Percentiles rank a stretch among this genome's conserved stretches.
phyloP scores from a whole-genome alignment of 2,329 filamentous ascomycete genomes.

The Aspergillus awamori region DNA sequence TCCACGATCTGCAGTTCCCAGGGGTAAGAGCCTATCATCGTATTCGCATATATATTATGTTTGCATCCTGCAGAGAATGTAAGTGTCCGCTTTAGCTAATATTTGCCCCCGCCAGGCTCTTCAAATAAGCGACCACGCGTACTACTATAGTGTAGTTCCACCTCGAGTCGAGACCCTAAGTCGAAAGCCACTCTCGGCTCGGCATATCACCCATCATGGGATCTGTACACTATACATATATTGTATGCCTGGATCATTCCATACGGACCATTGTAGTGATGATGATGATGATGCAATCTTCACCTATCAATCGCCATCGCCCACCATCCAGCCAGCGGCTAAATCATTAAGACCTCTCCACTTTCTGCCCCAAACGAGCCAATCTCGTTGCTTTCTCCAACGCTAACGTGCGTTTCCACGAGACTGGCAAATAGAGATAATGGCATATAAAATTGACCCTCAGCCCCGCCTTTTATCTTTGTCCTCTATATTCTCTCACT shows the following conservation, averaged over 20 bases:
- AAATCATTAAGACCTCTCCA: background rate
- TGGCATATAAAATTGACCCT: background rate
- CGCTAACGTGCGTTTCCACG: background rate
- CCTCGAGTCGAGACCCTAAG: background rate
- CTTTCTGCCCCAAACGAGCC: background rate
- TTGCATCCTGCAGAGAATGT: background rate
- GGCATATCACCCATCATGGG: background rate
- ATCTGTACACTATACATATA: too few species aligned
- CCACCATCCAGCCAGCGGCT: background rate
- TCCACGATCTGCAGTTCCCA: slow-evolving; percentile 4
- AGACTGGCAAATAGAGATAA: background rate
- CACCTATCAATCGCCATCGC: background rate
- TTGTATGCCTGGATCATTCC: too few species aligned
- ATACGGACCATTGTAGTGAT: background rate
- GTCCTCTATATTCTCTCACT: background rate
- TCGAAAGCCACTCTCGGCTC: background rate
- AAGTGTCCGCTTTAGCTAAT: background rate
- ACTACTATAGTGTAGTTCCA: background rate
- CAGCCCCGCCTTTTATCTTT: background rate
- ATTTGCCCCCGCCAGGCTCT: background rate
- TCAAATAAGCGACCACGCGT: background rate
- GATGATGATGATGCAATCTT: background rate
- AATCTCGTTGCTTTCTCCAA: background rate
- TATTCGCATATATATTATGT: background rate
- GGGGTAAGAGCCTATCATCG: background rate